Base-by-base conservation (phyloP, 1,284 basidiomycete species). In the Kalmanozyma brasiliensis region DNA sequence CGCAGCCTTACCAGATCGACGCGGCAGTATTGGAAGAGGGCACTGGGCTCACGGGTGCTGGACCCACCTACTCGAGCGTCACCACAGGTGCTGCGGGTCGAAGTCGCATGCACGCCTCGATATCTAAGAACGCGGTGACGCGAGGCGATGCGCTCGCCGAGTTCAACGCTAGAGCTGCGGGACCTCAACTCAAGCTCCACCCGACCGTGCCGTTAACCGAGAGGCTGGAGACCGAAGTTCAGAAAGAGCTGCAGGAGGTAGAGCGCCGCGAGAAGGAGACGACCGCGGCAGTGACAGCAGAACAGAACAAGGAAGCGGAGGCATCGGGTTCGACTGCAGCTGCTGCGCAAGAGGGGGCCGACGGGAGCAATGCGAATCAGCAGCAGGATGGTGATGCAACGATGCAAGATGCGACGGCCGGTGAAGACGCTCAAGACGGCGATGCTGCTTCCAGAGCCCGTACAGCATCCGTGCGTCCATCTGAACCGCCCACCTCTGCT, bases 161-260 rank as follows among this genome's bases (percentile, higher is more conserved):
- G 30, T 80, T 71, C 57, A 82, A 80, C 37, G 68, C 77, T 0
- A 70, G 59, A 24, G 73, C 74, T 2, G 78, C 79, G 3, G 79
- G 80, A 4, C 79, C 78, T 9, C 74, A 73, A 48, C 66, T 82
- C 29, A 82, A 81, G 63, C 62, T 82, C 29, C 77, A 77, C 37
- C 73, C 76, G 6, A 47, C 61, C 6, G 57, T 81, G 14, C 80
- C 80, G 11, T 48, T 81, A 22, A 67, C 60, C 16, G 79, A 81
- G n/a, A 59, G 76, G 43, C 46, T 82, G 20, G 59, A 76, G 48
- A 73, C 60, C 23, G 80, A 82, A 32, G 79, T 82, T 22, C 51
- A 74, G 16, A 73, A 76, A 44, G 73, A 79, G 43, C 38, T 77
- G 29, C 57, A 55, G n/a, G 76, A 77, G 19, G 64, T 73, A 4